These are phyloP conservation scores for Samsoniella hepiali DNA, from an alignment of 2,329 filamentous ascomycete species.

Conservation along the genomic window DNA sequence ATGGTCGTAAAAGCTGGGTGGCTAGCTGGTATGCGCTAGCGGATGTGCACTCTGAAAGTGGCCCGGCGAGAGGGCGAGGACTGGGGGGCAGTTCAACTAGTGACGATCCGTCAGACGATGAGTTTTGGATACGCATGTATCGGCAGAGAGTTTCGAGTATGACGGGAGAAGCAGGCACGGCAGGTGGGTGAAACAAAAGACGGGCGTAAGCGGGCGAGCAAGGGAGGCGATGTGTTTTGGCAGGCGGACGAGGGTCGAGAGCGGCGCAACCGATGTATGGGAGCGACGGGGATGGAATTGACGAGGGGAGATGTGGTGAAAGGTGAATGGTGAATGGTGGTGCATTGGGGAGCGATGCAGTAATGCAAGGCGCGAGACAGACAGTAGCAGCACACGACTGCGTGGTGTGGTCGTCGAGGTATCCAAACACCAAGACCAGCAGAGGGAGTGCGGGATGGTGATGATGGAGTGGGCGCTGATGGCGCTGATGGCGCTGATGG, in stretches of 20 bases:
- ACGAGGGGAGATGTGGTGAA: background rate
- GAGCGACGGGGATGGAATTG: background rate
- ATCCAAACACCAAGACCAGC: too few species aligned
- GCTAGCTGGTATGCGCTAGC: constrained; percentile 12
- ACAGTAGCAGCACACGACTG: background rate
- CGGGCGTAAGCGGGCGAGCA: constrained; percentile 1
- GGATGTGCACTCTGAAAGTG: constrained; percentile 8
- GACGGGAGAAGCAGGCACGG: background rate
- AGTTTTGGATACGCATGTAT: constrained; percentile 9
- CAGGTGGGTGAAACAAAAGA: constrained; percentile 1
- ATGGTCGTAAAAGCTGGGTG: background rate
- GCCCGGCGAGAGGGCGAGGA: background rate
- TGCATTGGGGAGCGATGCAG: background rate
- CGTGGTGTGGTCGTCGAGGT: too few species aligned
- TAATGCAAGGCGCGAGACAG: background rate
- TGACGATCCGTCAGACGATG: constrained; percentile 19
- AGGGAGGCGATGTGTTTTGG: background rate
- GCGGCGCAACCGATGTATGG: background rate
- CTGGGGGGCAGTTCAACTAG: constrained; percentile 3
- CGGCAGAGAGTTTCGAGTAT: constrained; percentile 12
- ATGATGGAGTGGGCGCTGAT: background rate
- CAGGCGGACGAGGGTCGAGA: background rate
- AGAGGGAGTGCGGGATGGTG: background rate
- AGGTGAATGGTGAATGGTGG: too few species aligned
- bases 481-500: too few species aligned